A percentile compares a stretch with the other conserved stretches of the same genome.
Evolutionary conservation across 345 rosid species (phyloP).

Genomic region (Eutrema yunnanense): DNA sequence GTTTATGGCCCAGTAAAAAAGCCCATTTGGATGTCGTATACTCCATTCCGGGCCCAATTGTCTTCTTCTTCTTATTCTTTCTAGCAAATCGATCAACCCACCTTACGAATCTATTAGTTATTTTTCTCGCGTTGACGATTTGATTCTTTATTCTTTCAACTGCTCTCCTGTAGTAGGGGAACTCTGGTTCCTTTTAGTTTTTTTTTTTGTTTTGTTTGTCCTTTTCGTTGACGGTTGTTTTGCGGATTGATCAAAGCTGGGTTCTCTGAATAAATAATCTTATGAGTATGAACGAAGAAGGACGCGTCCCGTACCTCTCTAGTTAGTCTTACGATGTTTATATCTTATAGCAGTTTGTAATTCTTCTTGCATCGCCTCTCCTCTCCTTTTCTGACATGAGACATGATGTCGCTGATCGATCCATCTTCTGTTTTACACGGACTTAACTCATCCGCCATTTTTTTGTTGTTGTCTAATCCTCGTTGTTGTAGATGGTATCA

Average conservation of each 20-base stretch:
- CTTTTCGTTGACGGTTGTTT: background rate
- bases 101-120: background rate
- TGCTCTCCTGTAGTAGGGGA: background rate
- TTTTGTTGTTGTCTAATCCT: background rate
- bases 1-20: background rate
- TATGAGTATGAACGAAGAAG: conserved; percentile 4
- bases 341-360: background rate
- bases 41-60: background rate
- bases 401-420: background rate
- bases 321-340: background rate
- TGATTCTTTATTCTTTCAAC: background rate
- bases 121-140: background rate
- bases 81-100: background rate
- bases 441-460: background rate
- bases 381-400: no score
- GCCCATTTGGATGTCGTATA: background rate
- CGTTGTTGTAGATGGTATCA: conserved; percentile 37
- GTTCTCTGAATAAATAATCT: background rate
- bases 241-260: background rate
- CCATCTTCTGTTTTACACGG: background rate
- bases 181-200: background rate
- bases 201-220: no score
- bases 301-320: background rate
- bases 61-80: background rate
- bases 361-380: background rate